A percentile compares a stretch with the other conserved stretches of the same genome.
phyloP scores from a whole-genome alignment of 2,329 filamentous ascomycete species.

The Onygena corvina region DNA sequence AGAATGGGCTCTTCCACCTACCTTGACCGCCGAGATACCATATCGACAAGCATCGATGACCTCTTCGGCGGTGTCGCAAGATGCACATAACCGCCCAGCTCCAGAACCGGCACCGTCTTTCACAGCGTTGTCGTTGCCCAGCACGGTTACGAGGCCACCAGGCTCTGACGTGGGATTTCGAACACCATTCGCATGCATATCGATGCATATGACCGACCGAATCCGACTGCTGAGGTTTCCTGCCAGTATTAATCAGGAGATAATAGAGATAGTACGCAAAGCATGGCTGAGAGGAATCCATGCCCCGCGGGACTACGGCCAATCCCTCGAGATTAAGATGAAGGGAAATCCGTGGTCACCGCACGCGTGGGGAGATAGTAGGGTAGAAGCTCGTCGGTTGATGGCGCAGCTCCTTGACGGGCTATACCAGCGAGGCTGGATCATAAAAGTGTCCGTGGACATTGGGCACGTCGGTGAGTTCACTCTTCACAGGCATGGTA shows the following conservation, averaged over 20 bases:
- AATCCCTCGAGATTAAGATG: slow-evolving; percentile 29
- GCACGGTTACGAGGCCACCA: not conserved
- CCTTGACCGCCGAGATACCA: not conserved
- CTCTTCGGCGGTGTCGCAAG: not conserved
- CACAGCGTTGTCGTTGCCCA: not conserved
- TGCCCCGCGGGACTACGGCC: slow-evolving; percentile 22
- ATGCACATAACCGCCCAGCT: not conserved
- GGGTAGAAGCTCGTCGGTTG: slow-evolving; percentile 23
- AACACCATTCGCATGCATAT: slow-evolving; percentile 22
- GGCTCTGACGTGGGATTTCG: not conserved
- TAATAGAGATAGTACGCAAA: slow-evolving; percentile 5
- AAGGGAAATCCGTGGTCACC: slow-evolving; percentile 27
- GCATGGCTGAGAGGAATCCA: slow-evolving; percentile 3
- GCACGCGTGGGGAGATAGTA: slow-evolving; percentile 19
- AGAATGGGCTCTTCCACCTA: not conserved
- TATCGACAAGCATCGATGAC: not conserved
- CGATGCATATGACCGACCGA: slow-evolving; percentile 23
- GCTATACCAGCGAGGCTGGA: slow-evolving; percentile 29
- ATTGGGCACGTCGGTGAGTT: slow-evolving; percentile 20
- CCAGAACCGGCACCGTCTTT: not conserved
- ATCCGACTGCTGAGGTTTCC: slow-evolving; percentile 31
- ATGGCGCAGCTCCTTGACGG: slow-evolving; percentile 24
- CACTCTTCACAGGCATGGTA: not conserved
- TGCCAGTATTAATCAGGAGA: slow-evolving; percentile 16
- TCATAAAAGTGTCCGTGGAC: slow-evolving; percentile 28